A percentile compares a stretch with the other conserved stretches of the same genome.
Evolutionary conservation across 192 early-diverging fungal species (phyloP).

Genomic region (Coemansia sp.): DNA sequence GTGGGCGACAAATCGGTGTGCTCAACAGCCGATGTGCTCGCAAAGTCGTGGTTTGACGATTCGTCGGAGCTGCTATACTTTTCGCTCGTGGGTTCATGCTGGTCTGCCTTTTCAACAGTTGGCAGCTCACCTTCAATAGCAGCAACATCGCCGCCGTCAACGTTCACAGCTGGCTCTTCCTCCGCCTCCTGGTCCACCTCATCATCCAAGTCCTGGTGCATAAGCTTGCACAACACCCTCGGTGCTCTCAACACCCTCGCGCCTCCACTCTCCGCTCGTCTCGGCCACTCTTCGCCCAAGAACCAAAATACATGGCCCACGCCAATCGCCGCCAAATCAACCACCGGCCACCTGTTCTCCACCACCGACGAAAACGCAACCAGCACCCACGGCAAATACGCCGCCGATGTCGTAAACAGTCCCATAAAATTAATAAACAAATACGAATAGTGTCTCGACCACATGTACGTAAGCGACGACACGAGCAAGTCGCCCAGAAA

Average conservation of each 20-base stretch:
- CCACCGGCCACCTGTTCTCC: constrained; percentile 64
- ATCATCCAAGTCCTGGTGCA: constrained; percentile 29
- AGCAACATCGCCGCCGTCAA: not conserved
- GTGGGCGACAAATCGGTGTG: not conserved
- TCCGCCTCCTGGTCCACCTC: not conserved
- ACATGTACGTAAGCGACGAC: constrained; percentile 89
- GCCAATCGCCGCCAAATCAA: constrained; percentile 79
- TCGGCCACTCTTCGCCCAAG: constrained; percentile 91
- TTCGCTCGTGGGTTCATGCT: not conserved
- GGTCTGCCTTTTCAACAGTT: not conserved
- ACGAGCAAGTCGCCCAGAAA: constrained; percentile 84
- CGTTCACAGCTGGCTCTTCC: not conserved
- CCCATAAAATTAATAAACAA: constrained; percentile 87
- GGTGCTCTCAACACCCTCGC: constrained; percentile 24
- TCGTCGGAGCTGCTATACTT: not conserved
- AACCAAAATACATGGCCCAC: constrained; percentile 96
- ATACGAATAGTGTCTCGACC: constrained; percentile 94
- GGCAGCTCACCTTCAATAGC: not conserved
- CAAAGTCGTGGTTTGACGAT: not conserved
- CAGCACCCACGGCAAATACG: constrained; percentile 89
- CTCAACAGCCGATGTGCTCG: constrained; percentile 6
- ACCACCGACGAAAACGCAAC: constrained; percentile 84
- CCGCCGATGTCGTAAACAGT: constrained; percentile 86
- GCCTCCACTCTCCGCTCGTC: constrained; percentile 58
- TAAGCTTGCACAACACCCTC: constrained; percentile 21